A percentile compares a stretch with the other conserved stretches of the same genome.
These are phyloP conservation scores for Neurospora sp. DNA, from an alignment of 495 filamentous ascomycete genomes.

Conservation along the genomic window DNA sequence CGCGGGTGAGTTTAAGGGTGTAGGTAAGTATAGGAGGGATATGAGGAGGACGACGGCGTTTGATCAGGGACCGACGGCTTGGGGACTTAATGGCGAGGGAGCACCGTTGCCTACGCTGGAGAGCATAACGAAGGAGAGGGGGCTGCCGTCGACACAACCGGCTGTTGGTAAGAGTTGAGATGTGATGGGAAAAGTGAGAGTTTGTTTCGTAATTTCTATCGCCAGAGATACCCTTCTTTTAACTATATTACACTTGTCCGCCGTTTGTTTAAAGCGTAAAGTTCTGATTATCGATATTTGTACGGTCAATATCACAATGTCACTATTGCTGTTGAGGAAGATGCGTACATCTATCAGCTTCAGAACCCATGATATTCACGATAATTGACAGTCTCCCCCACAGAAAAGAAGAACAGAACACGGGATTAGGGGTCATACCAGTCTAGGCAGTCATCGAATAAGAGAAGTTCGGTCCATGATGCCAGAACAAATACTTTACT, in stretches of 20 bases:
- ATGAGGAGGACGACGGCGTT: constrained; percentile 47
- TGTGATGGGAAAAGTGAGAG: not conserved
- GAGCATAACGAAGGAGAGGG: not conserved
- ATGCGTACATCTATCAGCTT: not conserved
- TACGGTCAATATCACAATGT: not conserved
- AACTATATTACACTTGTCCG: not conserved
- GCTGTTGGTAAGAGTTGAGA: not conserved
- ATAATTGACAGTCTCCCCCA: not conserved
- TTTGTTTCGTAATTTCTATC: not conserved
- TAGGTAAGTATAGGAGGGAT: constrained; percentile 41
- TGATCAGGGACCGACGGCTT: constrained; percentile 32
- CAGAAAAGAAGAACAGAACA: not conserved
- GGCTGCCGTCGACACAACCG: not conserved
- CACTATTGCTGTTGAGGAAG: not conserved
- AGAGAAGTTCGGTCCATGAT: not conserved
- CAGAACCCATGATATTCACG: not conserved
- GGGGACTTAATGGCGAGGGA: constrained; percentile 32
- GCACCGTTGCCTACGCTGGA: constrained; percentile 2
- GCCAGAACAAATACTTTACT: constrained; percentile 26
- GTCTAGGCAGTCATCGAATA: not conserved
- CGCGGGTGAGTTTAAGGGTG: constrained; percentile 39
- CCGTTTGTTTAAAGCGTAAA: not conserved
- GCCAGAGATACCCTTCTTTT: not conserved
- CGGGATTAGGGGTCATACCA: not conserved
- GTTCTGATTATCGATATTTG: not conserved